Percentiles rank a stretch among this genome's conserved stretches.
phyloP scores from a whole-genome alignment of 768 basidiomycete genomes.

The Hortiboletus campestris region DNA sequence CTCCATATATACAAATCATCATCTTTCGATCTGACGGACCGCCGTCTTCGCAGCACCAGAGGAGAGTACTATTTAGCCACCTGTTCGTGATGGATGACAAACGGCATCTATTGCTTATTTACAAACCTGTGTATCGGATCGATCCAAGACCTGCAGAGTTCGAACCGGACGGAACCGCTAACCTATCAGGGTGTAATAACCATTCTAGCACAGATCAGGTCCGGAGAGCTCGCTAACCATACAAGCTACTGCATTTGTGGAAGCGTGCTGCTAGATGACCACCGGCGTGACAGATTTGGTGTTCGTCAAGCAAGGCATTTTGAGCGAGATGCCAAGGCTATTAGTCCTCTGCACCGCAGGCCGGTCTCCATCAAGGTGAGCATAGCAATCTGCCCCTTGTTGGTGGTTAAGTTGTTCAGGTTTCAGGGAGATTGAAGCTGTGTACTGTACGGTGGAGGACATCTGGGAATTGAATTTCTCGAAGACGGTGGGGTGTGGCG shows the following conservation, averaged over 20 bases:
- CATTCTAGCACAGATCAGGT: conserved; percentile 24
- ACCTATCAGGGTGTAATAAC: conserved; percentile 31
- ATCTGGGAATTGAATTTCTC: too few species aligned
- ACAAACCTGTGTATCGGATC: background rate
- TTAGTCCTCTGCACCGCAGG: conserved; percentile 37
- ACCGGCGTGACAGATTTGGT: conserved; percentile 37
- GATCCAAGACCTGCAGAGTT: conserved; percentile 20
- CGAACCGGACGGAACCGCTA: conserved; percentile 23
- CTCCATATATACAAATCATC: background rate
- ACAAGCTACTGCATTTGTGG: conserved; percentile 37
- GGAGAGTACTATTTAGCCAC: background rate
- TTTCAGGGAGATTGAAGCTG: conserved; percentile 21
- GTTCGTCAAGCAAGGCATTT: conserved; percentile 34
- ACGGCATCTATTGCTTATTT: conserved; percentile 1
- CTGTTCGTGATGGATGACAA: background rate
- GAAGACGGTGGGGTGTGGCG: conserved; percentile 29
- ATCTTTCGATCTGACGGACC: background rate
- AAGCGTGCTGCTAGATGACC: conserved; percentile 39
- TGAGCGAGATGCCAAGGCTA: conserved; percentile 32
- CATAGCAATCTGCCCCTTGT: background rate
- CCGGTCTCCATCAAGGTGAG: conserved; percentile 36
- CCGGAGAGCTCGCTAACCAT: conserved; percentile 29
- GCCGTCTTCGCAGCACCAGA: background rate
- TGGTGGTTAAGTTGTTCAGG: conserved; percentile 21
- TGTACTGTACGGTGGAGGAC: conserved; percentile 23